Evolutionary conservation across 2,329 filamentous ascomycete species (phyloP).

Genomic region (Colletotrichum simmondsii): DNA sequence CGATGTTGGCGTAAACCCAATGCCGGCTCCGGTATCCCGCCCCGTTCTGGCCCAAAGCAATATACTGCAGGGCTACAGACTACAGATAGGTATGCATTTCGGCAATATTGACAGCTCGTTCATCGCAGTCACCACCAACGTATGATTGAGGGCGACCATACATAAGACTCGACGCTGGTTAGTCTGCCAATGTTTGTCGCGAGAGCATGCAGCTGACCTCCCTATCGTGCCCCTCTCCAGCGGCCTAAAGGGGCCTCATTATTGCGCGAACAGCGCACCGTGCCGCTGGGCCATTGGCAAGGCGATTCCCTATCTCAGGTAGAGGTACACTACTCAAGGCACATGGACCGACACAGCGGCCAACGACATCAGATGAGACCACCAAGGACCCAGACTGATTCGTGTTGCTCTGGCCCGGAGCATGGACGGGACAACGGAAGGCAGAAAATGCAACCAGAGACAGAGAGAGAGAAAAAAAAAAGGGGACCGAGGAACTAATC

Average conservation of each 20-base stretch:
- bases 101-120: conserved; percentile 5
- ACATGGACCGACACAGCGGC: background rate
- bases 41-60: background rate
- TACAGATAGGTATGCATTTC: background rate
- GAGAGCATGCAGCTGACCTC: too few species aligned
- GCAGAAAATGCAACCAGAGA: background rate
- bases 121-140: background rate
- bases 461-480: too few species aligned
- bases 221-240: too few species aligned
- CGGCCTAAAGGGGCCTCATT: too few species aligned
- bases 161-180: background rate
- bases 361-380: conserved; percentile 1
- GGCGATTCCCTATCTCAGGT: background rate
- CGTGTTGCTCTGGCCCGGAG: background rate
- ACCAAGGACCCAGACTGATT: conserved; percentile 7
- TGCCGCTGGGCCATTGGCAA: background rate
- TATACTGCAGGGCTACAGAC: background rate
- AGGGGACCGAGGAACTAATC: background rate
- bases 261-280: too few species aligned
- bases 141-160: background rate
- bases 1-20: background rate
- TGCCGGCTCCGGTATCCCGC: background rate
- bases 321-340: conserved; percentile 9
- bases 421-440: background rate
- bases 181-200: too few species aligned